Conservation (phyloP, 2,329 filamentous ascomycete species). For the Akanthomyces uredinophilus region DNA sequence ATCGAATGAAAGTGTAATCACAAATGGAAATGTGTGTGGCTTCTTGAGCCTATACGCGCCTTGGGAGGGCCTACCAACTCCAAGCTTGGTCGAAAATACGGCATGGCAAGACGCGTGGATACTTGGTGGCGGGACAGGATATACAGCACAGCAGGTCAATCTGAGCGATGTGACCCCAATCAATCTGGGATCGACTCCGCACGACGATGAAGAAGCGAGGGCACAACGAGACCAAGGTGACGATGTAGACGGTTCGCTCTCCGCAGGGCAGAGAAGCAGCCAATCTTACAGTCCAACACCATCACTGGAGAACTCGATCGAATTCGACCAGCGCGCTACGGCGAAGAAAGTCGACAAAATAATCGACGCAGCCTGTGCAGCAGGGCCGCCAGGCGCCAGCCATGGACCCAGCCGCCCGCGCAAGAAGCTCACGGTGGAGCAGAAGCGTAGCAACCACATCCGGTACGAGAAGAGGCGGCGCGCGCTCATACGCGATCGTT, state of each 20-base stretch:
- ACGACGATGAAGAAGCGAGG: too few species aligned
- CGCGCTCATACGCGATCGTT: background rate
- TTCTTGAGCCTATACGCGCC: background rate
- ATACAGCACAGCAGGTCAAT: too few species aligned
- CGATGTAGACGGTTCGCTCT: too few species aligned
- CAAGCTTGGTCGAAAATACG: background rate
- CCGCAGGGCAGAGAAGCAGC: too few species aligned
- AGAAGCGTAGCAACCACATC: slow-evolving; percentile 4
- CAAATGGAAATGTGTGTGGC: background rate
- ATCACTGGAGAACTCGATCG: too few species aligned
- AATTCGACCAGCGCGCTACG: too few species aligned
- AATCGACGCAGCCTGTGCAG: background rate
- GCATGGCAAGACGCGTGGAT: background rate
- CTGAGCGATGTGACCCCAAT: too few species aligned
- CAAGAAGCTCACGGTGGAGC: slow-evolving; percentile 2
- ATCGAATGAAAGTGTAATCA: background rate
- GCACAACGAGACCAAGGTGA: too few species aligned
- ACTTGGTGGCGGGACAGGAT: too few species aligned
- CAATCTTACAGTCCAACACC: too few species aligned
- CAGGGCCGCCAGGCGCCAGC: background rate
- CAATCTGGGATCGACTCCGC: too few species aligned
- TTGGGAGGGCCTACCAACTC: background rate
- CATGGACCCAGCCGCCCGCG: background rate
- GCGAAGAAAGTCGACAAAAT: background rate
- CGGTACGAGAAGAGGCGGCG: slow-evolving; percentile 7